Evolutionary conservation across 306 rosid species (phyloP), one percentile per base, ranked within the genome.

Genomic region (Cajanus cajan): DNA sequence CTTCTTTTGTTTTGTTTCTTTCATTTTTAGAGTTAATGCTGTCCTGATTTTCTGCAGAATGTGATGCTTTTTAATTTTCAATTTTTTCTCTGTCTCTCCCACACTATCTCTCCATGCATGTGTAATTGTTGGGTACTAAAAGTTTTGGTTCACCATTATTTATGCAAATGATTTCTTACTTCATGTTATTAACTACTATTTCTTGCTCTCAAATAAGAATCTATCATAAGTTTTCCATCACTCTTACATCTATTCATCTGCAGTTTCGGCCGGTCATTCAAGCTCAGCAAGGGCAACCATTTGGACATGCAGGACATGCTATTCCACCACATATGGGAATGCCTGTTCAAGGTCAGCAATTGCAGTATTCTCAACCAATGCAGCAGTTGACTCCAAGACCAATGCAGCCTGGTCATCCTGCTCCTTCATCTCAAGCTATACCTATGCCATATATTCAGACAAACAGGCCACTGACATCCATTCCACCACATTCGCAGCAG

Each of bases 251-350:
- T 59, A n/a, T 76, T 80, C 25, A 51, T 63, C 33, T 76, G 85
- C 90, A 90, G 98, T 92, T 87, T 86, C 97, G 90, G 62, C 95
- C 97, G 9, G 83, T 86, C 83, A 85, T 90, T 81, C 93, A 90
- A 40, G 80, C 78, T 15, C 98, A 90, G 83, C 94, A 86, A 76
- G 98, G 95, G 54, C 97, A 91, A 77, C 89, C 84, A 24, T 88
- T 86, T 81, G 95, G 88, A 77, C 91, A 78, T 41, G 84, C 81
- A 54, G 97, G 97, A 55, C 97, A 90, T 85, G 87, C 89, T 61
- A 87, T 84, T 62, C 85, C 93, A 51, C 84, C 92, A 67, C 87
- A 92, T 84, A 77, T 73, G 33, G 96, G 93, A 82, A 86, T 89
- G 89, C 86, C 93, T 65, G 76, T 78, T 80, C 98, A 90, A 79